These are phyloP conservation scores for Helichrysum umbraculigerum DNA, from an alignment of 129 eudicot species.

Conservation along the genomic window DNA sequence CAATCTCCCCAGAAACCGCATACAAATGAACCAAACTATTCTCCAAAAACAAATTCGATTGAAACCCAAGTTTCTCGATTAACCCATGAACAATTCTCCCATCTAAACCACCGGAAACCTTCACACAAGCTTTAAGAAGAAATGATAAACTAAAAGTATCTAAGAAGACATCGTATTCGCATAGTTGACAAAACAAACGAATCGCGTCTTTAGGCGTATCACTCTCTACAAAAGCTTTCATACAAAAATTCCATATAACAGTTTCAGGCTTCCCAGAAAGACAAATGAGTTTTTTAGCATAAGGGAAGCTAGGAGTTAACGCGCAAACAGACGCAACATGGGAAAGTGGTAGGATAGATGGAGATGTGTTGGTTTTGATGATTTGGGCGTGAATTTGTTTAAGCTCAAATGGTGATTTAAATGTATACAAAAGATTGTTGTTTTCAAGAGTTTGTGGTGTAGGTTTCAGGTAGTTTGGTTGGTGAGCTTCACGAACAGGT, in stretches of 20 bases:
- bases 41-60: conserved; percentile 45
- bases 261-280: conserved; percentile 25
- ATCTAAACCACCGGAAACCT: conserved; percentile 30
- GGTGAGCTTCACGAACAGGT: conserved; percentile 18
- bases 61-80: conserved; percentile 56
- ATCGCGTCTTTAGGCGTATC: conserved; percentile 46
- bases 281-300: conserved; percentile 42
- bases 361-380: conserved; percentile 39
- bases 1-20: conserved; percentile 39
- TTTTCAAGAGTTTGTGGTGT: conserved; percentile 13
- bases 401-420: conserved; percentile 54
- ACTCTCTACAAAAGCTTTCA: conserved; percentile 48
- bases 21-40: conserved; percentile 53
- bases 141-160: conserved; percentile 52
- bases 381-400: conserved; percentile 50
- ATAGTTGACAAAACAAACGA: conserved; percentile 39
- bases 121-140: conserved; percentile 55
- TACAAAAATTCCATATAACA: conserved; percentile 47
- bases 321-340: conserved; percentile 59
- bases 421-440: conserved; percentile 31
- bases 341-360: conserved; percentile 34
- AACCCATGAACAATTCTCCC: conserved; percentile 48
- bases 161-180: conserved; percentile 29
- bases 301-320: conserved; percentile 50
- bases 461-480: conserved; percentile 13